Conservation (phyloP, 257 asterid species). For the Solanum paucissectum region DNA sequence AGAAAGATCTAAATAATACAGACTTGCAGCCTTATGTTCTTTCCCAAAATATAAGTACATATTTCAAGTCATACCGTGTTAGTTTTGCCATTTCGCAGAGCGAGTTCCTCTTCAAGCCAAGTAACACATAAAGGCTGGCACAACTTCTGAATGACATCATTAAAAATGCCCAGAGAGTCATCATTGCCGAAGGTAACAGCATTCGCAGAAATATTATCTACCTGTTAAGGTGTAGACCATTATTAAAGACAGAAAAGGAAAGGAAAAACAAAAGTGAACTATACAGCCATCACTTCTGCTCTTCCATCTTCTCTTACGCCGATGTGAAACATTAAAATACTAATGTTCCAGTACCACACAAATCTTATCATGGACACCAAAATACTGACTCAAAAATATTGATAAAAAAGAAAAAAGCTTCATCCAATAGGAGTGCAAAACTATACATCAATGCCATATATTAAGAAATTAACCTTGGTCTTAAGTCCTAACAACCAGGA, state of each 20-base stretch:
- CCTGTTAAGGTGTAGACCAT: slow-evolving; percentile 34
- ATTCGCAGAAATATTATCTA: slow-evolving; percentile 38
- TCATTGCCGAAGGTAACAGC: slow-evolving; percentile 18
- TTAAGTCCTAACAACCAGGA: not conserved
- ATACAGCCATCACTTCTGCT: not conserved
- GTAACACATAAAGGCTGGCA: slow-evolving; percentile 66
- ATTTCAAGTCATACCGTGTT: slow-evolving; percentile 42
- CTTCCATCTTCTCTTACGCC: not conserved
- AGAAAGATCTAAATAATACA: not conserved
- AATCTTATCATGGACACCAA: not conserved
- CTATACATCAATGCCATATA: not conserved
- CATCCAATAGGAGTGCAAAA: not conserved
- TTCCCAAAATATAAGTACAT: not conserved
- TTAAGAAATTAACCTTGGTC: not conserved
- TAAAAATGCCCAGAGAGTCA: slow-evolving; percentile 28
- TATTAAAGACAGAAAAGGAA: not conserved
- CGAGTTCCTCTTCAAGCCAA: slow-evolving; percentile 90
- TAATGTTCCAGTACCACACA: not conserved
- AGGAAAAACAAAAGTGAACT: not conserved
- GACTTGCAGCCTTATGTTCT: not conserved
- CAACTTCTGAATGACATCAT: slow-evolving; percentile 44
- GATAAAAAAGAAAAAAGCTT: not conserved
- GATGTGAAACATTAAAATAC: not conserved
- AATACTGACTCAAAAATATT: not conserved
- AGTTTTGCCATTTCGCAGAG: slow-evolving; percentile 29